Evolutionary conservation across 2,329 filamentous ascomycete genomes (phyloP).

Genomic region (Microsporum audouinii): DNA sequence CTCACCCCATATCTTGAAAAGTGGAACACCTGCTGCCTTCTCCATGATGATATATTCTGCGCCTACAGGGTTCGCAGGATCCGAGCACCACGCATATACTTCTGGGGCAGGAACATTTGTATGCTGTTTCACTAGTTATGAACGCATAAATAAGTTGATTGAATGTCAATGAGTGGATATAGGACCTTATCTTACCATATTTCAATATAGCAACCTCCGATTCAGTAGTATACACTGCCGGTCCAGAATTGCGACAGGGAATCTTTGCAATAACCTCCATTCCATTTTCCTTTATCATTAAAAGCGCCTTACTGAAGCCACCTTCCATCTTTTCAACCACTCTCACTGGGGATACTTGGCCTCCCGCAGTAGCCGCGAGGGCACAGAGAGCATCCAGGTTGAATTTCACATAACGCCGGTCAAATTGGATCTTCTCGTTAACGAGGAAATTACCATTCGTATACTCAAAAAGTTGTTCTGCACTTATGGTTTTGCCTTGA

Average conservation of each 20-base stretch:
- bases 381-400: conserved; percentile 18
- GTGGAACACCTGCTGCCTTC: conserved; percentile 6
- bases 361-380: conserved; percentile 12
- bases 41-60: conserved; percentile 14
- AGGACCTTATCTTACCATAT: conserved; percentile 15
- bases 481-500: conserved; percentile 17
- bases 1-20: conserved; percentile 7
- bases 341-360: conserved; percentile 12
- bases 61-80: conserved; percentile 12
- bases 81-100: conserved; percentile 19
- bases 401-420: conserved; percentile 18
- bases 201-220: conserved; percentile 24
- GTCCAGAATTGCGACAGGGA: conserved; percentile 23
- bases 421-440: conserved; percentile 18
- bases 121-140: conserved; percentile 13
- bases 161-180: neutral
- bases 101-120: conserved; percentile 19
- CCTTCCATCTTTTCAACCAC: conserved; percentile 21
- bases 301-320: conserved; percentile 24
- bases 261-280: conserved; percentile 25
- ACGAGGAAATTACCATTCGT: conserved; percentile 23
- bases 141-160: neutral
- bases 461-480: conserved; percentile 19
- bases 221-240: conserved; percentile 20
- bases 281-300: conserved; percentile 21